Base-by-base conservation (phyloP, 495 filamentous ascomycete genomes). In the Hypoxylon perforatum region DNA sequence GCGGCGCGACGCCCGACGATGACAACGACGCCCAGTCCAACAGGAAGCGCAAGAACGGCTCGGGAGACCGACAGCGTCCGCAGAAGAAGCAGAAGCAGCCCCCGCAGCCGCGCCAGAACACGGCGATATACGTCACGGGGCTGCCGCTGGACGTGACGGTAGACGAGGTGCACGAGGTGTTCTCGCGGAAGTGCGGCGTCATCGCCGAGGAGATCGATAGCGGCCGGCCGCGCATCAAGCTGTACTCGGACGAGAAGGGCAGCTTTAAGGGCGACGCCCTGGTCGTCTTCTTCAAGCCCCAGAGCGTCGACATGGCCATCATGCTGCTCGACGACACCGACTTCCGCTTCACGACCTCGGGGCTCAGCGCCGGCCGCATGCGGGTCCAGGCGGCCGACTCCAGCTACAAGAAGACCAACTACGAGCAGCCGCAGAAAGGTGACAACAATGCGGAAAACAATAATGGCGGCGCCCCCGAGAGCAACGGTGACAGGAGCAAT, bases 161-260 rank as follows among this genome's bases (percentile, higher is more conserved):
- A 18, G 88, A 93, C 7, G 96, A 99, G 75, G 87, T 99, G 19
- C 82, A 86, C 57, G 83, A 91, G 11, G 83, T 90, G 22, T 99
- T 99, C 82, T 92, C 89, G 48, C 86, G 88, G 63, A 89, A 88
- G 65, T 97, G 87, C 75, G 96, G 96, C 47, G 90, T 99, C 66
- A 96, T 99, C 65, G 93, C 94, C 45, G 92, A 97, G 77, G 91
- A 94, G 75, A 93, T 95, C 65, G 95, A 98, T 70, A 89, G 84
- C 63, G 90, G 91, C 50, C 84, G 86, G 35, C 91, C 91, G 12
- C 90, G 96, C 44, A 92, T 99, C 78, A 97, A 97, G 79, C 87
- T 99, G 75, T 98, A 99, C 77, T 87, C 80, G 6, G 89, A 97
- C 74, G 89, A 92, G 8, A 74, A 88, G 1, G 95, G 92, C 0